Evolutionary conservation across 306 rosid genomes (phyloP), one percentile per base, ranked within the genome.

Genomic region (Lagenaria siceraria): DNA sequence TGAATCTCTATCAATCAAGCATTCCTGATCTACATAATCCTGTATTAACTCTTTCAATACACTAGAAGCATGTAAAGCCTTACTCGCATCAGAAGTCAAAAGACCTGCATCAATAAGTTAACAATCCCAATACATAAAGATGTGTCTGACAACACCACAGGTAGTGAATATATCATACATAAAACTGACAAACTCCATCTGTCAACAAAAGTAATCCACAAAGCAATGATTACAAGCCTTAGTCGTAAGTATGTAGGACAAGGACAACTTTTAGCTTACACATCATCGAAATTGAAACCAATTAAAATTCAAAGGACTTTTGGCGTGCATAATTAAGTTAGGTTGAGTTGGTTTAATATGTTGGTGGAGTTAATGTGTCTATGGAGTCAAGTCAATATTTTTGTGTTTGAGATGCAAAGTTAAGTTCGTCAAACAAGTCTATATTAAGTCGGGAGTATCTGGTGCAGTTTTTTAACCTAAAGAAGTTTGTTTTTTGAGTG

Each of bases 1-100:
- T 81, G 78, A 81, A 80, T 80, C 83, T 77, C 82, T 75, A 55
- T 36, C 76, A 42, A 76, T 74, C 78, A 83, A 76, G 82, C 80
- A 60, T 31, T 72, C 82, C 43, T 66, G 80, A 72, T 82, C 87
- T 63, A 86, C 62, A 82, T 54, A 84, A 78, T 78, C 80, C 80
- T 78, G 84, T 76, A 95, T 90, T 81, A 95, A 76, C 84, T 88
- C 88, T 76, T 77, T 89, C 80, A 92, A 75, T 59, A 95, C 83
- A 82, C 63, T 73, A 54, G 91, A 87, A 84, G 96, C 87, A 77
- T 86, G 93, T 77, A 93, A 81, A 74, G 92, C 92, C 62, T 84
- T 84, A 78, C 78, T 82, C 77, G 54, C 86, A 80, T 95, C 97
- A 33, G 78, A 85, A 75, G 79, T 82, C 77, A 94, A 81, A 86